Percentiles rank a stretch among this genome's conserved stretches.
phyloP scores from a whole-genome alignment of 768 basidiomycete genomes.

The Russula sp. region DNA sequence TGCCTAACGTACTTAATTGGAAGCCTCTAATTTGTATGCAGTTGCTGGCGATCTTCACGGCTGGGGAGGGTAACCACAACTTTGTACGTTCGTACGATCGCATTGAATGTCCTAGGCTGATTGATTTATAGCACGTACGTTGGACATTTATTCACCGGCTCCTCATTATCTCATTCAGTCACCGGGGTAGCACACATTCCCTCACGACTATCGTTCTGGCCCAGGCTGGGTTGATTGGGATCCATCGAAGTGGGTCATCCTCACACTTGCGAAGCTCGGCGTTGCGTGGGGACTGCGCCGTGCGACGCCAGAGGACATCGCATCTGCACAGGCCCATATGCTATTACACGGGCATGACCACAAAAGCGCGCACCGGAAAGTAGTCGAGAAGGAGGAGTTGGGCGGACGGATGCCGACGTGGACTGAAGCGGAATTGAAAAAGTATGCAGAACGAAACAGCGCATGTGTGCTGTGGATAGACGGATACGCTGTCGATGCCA shows the following conservation, averaged over 20 bases:
- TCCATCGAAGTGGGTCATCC: constrained; percentile 77
- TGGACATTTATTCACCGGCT: background rate
- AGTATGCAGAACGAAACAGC: constrained; percentile 40
- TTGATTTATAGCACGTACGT: constrained; percentile 46
- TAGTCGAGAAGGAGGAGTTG: constrained; percentile 35
- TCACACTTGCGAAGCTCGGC: constrained; percentile 48
- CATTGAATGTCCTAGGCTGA: background rate
- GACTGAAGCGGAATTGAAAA: constrained; percentile 40
- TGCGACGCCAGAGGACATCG: constrained; percentile 49
- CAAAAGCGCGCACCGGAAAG: constrained; percentile 22
- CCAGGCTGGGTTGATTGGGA: constrained; percentile 66
- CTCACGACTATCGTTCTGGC: constrained; percentile 73
- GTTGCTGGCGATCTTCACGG: constrained; percentile 65
- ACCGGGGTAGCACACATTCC: constrained; percentile 63
- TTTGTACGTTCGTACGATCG: constrained; percentile 47
- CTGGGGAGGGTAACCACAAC: constrained; percentile 79
- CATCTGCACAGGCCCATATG: constrained; percentile 51
- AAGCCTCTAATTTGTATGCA: constrained; percentile 32
- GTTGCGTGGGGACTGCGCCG: constrained; percentile 49
- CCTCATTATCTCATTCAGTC: constrained; percentile 10
- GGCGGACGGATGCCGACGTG: constrained; percentile 39
- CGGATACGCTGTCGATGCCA: constrained; percentile 60
- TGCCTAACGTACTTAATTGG: background rate
- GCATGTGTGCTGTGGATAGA: constrained; percentile 56
- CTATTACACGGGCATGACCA: constrained; percentile 38